A percentile compares a stretch with the other conserved stretches of the same genome.
phyloP scores from a whole-genome alignment of 2,329 filamentous ascomycete species.

The Penicillium polonicum region DNA sequence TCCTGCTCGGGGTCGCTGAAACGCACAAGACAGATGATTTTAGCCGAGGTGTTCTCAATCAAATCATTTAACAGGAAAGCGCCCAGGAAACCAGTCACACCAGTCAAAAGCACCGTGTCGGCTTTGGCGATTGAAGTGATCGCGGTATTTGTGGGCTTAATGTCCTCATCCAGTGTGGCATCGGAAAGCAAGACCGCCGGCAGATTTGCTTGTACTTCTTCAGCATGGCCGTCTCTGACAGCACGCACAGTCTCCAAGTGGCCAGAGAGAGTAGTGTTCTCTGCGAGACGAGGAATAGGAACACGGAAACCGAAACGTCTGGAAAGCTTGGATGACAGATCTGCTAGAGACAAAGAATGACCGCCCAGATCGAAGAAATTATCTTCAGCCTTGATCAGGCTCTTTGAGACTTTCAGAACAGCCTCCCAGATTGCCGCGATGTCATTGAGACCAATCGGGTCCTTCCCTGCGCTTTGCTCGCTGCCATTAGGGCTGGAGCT shows the following conservation, averaged over 20 bases:
- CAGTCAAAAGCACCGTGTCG: conserved; percentile 68
- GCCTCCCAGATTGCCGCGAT: conserved; percentile 72
- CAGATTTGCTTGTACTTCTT: conserved; percentile 72
- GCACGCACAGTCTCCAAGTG: conserved; percentile 70
- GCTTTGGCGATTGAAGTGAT: conserved; percentile 63
- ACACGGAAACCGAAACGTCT: conserved; percentile 71
- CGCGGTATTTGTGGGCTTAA: conserved; percentile 56
- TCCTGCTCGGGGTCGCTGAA: conserved; percentile 66
- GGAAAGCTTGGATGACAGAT: conserved; percentile 68
- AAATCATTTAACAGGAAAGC: conserved; percentile 71
- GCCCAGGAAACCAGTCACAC: conserved; percentile 73
- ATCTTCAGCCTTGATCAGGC: conserved; percentile 64
- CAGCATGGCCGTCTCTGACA: conserved; percentile 69
- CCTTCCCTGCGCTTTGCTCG: conserved; percentile 53
- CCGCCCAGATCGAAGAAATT: conserved; percentile 81
- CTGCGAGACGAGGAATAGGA: conserved; percentile 68
- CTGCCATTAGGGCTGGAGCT: conserved; percentile 49
- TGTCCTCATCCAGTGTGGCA: conserved; percentile 66
- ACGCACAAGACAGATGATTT: conserved; percentile 71
- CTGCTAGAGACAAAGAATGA: conserved; percentile 74
- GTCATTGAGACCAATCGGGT: conserved; percentile 64
- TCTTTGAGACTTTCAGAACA: conserved; percentile 63
- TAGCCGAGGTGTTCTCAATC: conserved; percentile 65
- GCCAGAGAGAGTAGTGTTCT: conserved; percentile 68
- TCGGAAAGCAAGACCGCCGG: conserved; percentile 68